These are phyloP conservation scores for Phoma herbarum DNA, from an alignment of 2,329 filamentous ascomycete species.

Conservation along the genomic window DNA sequence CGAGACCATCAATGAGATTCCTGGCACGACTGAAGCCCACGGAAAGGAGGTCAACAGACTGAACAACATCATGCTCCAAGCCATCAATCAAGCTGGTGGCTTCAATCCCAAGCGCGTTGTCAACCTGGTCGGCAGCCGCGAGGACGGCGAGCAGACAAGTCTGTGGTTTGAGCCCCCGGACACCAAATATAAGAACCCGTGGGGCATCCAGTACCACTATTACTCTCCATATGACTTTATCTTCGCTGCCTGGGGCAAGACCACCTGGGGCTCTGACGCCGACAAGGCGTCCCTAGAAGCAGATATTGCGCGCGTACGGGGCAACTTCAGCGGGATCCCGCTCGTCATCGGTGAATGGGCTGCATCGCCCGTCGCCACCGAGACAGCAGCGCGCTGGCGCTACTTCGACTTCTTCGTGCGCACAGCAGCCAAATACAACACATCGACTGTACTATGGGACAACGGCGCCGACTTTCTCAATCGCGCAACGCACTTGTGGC, in stretches of 20 bases:
- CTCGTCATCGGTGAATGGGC: slow-evolving; percentile 68
- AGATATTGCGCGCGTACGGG: slow-evolving; percentile 62
- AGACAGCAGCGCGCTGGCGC: slow-evolving; percentile 65
- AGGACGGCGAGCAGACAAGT: slow-evolving; percentile 63
- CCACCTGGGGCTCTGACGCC: slow-evolving; percentile 65
- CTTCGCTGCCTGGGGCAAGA: slow-evolving; percentile 64
- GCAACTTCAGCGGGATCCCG: slow-evolving; percentile 65
- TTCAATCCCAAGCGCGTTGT: slow-evolving; percentile 65
- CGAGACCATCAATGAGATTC: slow-evolving; percentile 68
- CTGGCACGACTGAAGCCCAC: slow-evolving; percentile 61
- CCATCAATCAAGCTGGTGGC: slow-evolving; percentile 63
- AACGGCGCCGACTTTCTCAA: slow-evolving; percentile 66
- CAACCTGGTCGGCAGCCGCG: slow-evolving; percentile 61
- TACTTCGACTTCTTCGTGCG: slow-evolving; percentile 65
- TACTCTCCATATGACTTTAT: slow-evolving; percentile 62
- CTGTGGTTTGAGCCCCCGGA: slow-evolving; percentile 63
- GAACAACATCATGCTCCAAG: slow-evolving; percentile 65
- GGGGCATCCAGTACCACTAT: slow-evolving; percentile 69
- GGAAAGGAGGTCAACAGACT: slow-evolving; percentile 63
- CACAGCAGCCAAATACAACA: slow-evolving; percentile 60
- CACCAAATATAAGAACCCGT: slow-evolving; percentile 61
- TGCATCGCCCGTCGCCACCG: slow-evolving; percentile 59
- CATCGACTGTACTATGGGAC: slow-evolving; percentile 66
- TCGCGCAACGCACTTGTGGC: slow-evolving; percentile 59
- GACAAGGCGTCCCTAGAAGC: slow-evolving; percentile 61